These are phyloP conservation scores for Aspergillus diversus DNA, from an alignment of 495 filamentous ascomycete species.

Conservation along the genomic window DNA sequence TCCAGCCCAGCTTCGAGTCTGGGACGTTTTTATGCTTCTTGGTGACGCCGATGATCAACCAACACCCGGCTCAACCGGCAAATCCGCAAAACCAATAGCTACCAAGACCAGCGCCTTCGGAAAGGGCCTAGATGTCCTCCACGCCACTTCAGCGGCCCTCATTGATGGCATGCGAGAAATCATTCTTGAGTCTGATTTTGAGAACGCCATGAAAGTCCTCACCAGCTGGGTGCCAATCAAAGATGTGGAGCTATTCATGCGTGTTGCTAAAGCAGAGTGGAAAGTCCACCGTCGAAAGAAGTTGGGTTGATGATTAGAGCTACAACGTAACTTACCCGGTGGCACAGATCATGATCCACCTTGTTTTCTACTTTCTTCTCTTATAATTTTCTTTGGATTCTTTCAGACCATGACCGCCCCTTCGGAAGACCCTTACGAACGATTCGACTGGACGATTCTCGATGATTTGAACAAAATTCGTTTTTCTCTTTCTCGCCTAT, in stretches of 20 bases:
- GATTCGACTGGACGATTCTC: slow-evolving; percentile 23
- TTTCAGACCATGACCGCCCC: background rate
- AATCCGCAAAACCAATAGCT: slow-evolving; percentile 41
- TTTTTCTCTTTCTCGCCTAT: slow-evolving; percentile 6
- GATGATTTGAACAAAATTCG: slow-evolving; percentile 23
- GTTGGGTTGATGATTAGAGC: slow-evolving; percentile 19
- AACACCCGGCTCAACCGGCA: slow-evolving; percentile 42
- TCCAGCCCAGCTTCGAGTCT: slow-evolving; percentile 93
- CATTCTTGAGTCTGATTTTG: slow-evolving; percentile 91
- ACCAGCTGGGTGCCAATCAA: slow-evolving; percentile 95
- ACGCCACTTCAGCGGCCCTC: slow-evolving; percentile 87
- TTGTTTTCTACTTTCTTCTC: background rate
- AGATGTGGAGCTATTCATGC: slow-evolving; percentile 94
- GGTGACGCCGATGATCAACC: slow-evolving; percentile 63
- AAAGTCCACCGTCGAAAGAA: slow-evolving; percentile 67
- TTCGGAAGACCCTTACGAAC: slow-evolving; percentile 10
- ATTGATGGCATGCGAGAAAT: slow-evolving; percentile 93
- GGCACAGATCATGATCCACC: background rate
- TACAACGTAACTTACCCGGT: background rate
- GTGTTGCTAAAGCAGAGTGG: slow-evolving; percentile 90
- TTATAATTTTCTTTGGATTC: background rate
- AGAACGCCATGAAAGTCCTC: slow-evolving; percentile 96
- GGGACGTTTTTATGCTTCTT: slow-evolving; percentile 98
- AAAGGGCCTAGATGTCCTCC: slow-evolving; percentile 82
- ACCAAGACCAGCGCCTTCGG: slow-evolving; percentile 48